Evolutionary conservation across 1,139 yeast genomes (phyloP).

Genomic region (Nakaseomyces bracarensis): DNA sequence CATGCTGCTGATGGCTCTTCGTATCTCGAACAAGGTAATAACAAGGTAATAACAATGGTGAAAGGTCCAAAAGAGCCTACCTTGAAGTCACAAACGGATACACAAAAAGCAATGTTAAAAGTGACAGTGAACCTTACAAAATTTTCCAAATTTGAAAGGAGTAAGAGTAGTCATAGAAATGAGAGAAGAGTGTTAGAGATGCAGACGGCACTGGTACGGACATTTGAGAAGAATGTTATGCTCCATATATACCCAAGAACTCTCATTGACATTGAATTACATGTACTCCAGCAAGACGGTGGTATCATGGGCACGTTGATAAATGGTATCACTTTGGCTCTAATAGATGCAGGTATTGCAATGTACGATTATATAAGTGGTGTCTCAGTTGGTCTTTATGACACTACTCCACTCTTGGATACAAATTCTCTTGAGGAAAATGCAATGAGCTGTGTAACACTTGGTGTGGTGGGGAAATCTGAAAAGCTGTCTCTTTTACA

Average conservation of each 20-base stretch:
- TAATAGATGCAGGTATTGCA: conserved; percentile 92
- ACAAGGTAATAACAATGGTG: conserved; percentile 78
- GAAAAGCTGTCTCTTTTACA: conserved; percentile 68
- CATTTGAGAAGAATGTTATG: conserved; percentile 74
- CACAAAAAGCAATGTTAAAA: conserved; percentile 47
- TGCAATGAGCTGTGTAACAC: conserved; percentile 71
- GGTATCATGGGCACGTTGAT: conserved; percentile 72
- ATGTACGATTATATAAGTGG: conserved; percentile 87
- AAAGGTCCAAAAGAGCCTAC: conserved; percentile 86
- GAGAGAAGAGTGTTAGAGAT: conserved; percentile 74
- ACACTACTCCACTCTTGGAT: conserved; percentile 69
- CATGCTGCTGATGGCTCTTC: conserved; percentile 88
- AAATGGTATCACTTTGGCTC: conserved; percentile 83
- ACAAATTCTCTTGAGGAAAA: conserved; percentile 74
- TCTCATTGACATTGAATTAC: conserved; percentile 59
- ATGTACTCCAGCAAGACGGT: conserved; percentile 85
- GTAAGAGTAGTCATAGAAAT: conserved; percentile 45
- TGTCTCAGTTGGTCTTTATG: conserved; percentile 71
- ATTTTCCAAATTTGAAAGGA: conserved; percentile 71
- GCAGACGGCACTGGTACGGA: conserved; percentile 62
- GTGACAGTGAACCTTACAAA: conserved; percentile 68
- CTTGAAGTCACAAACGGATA: conserved; percentile 40
- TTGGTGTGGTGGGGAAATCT: conserved; percentile 76
- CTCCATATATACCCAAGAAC: conserved; percentile 76
- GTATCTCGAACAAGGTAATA: conserved; percentile 84